These are phyloP conservation scores for Aschersonia sp. DNA, from an alignment of 2,329 filamentous ascomycete species.

Conservation along the genomic window DNA sequence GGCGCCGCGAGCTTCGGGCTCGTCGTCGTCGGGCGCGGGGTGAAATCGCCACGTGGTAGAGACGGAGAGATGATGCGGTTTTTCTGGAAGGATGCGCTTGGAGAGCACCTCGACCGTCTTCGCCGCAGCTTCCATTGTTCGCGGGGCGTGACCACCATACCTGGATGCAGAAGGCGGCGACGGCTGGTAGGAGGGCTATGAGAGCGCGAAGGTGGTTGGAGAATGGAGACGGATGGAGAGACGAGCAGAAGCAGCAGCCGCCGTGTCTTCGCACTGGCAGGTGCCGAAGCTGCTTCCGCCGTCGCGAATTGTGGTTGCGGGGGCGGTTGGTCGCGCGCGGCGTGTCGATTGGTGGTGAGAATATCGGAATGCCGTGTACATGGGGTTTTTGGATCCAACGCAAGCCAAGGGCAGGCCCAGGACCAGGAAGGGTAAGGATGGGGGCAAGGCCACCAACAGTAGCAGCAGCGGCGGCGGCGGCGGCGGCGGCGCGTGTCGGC, in stretches of 20 bases:
- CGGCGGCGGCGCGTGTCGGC: no score
- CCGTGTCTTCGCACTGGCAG: not conserved
- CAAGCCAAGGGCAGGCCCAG: no score
- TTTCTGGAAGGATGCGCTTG: conserved; percentile 35
- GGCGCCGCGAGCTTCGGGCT: conserved; percentile 3
- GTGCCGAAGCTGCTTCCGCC: not conserved
- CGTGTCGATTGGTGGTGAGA: not conserved
- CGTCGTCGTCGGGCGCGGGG: conserved; percentile 23
- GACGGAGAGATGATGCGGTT: conserved; percentile 37
- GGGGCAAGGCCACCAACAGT: no score
- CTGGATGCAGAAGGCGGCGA: conserved; percentile 11
- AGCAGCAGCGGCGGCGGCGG: no score
- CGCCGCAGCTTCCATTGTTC: conserved; percentile 44
- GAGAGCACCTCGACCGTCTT: conserved; percentile 39
- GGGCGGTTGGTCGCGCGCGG: not conserved
- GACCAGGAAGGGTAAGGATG: no score
- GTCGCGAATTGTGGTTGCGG: not conserved
- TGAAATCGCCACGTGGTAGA: conserved; percentile 32
- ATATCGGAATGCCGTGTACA: no score
- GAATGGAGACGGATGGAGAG: not conserved
- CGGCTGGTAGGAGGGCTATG: not conserved
- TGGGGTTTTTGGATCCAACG: not conserved
- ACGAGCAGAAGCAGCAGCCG: not conserved
- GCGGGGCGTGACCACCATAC: conserved; percentile 19
- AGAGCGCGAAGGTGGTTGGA: not conserved